Evolutionary conservation across 768 basidiomycete genomes (phyloP).

Genomic region (Neoboletus brunneissimus): DNA sequence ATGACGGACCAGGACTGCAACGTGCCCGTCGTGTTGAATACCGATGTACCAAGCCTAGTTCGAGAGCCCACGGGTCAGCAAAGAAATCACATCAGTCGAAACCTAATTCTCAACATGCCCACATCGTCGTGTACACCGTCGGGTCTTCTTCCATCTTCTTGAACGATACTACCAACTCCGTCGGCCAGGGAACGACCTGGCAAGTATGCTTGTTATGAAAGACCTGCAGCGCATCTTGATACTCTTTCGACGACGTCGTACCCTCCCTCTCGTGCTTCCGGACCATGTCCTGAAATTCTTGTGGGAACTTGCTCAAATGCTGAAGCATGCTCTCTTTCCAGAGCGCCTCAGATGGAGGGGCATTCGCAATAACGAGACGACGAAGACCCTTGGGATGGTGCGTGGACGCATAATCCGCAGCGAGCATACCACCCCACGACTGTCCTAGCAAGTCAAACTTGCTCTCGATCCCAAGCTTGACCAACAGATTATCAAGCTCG

Average conservation of each 20-base stretch:
- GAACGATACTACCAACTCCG: conserved; percentile 27
- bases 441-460: conserved; percentile 48
- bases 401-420: conserved; percentile 36
- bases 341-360: conserved; percentile 30
- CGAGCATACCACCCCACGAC: conserved; percentile 57
- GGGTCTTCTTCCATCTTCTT: conserved; percentile 25
- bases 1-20: conserved; percentile 46
- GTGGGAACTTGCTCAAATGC: conserved; percentile 26
- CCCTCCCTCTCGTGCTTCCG: conserved; percentile 32
- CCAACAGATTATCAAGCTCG: conserved; percentile 49
- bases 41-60: conserved; percentile 19
- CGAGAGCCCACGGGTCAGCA: background rate
- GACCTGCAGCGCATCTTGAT: conserved; percentile 25
- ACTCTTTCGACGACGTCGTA: conserved; percentile 30
- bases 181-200: conserved; percentile 31
- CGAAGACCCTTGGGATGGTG: conserved; percentile 38
- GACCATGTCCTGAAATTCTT: conserved; percentile 24
- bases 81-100: background rate
- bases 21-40: conserved; percentile 37
- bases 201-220: conserved; percentile 36
- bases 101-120: background rate
- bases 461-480: conserved; percentile 38
- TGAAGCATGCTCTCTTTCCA: conserved; percentile 20
- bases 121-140: conserved; percentile 36
- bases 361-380: conserved; percentile 33